phyloP scores from a whole-genome alignment of 305 asterid genomes.

The Rubia peregrina region DNA sequence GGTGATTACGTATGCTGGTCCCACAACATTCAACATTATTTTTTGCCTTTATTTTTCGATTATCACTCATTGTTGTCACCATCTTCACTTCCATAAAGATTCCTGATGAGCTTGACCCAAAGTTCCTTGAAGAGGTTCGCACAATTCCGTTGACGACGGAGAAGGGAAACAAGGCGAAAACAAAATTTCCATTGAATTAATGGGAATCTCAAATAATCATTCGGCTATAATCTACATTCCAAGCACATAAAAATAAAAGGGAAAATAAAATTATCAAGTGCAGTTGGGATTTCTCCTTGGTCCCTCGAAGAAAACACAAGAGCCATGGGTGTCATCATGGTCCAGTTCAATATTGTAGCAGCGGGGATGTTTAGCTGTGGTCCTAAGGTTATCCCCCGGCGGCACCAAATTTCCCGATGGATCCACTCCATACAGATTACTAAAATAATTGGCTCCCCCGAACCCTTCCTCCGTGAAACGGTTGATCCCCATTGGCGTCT shows the following conservation, averaged over 20 bases:
- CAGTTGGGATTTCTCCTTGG: constrained; percentile 2
- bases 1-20: constrained; percentile 24
- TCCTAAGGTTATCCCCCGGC: background rate
- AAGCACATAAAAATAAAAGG: no score
- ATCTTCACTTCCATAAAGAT: constrained; percentile 47
- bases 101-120: constrained; percentile 70
- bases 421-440: background rate
- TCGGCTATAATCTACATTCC: no score
- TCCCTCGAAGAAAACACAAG: background rate
- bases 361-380: background rate
- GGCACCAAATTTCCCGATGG: background rate
- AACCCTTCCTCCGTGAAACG: background rate
- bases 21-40: constrained; percentile 37
- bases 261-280: background rate
- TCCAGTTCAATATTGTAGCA: background rate
- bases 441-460: background rate
- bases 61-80: constrained; percentile 71
- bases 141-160: no score
- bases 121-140: constrained; percentile 73
- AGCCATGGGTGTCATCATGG: background rate
- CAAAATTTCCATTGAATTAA: no score
- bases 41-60: constrained; percentile 66
- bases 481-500: background rate
- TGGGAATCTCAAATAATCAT: no score
- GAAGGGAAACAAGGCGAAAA: no score